phyloP scores from a whole-genome alignment of 1,284 basidiomycete genomes.

The Ustilago loliicola region DNA sequence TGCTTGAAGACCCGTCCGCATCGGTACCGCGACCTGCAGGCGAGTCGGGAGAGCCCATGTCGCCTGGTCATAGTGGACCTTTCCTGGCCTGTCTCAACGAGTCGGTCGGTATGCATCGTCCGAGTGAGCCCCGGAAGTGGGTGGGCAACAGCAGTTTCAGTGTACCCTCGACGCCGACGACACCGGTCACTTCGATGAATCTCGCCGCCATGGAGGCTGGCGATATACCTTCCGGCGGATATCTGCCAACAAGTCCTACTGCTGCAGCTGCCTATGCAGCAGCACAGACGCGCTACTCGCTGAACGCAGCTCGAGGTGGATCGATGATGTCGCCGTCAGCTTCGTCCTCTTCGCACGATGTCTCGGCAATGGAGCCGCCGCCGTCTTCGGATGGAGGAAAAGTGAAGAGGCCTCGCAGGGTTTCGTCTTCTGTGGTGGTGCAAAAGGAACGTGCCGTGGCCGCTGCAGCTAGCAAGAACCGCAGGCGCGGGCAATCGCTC shows the following conservation, averaged over 20 bases:
- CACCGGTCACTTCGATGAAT: slow-evolving; percentile 61
- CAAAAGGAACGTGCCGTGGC: slow-evolving; percentile 55
- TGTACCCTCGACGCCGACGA: slow-evolving; percentile 61
- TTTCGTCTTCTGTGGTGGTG: slow-evolving; percentile 60
- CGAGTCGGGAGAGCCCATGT: slow-evolving; percentile 40
- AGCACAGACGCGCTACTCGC: slow-evolving; percentile 57
- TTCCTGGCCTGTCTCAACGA: slow-evolving; percentile 66
- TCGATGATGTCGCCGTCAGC: slow-evolving; percentile 43
- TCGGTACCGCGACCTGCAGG: slow-evolving; percentile 31
- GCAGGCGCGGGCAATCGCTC: slow-evolving; percentile 60
- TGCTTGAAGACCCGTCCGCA: slow-evolving; percentile 54
- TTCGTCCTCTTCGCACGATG: slow-evolving; percentile 37
- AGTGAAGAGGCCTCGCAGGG: slow-evolving; percentile 62
- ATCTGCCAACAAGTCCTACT: slow-evolving; percentile 36
- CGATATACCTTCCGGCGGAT: slow-evolving; percentile 18
- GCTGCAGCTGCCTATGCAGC: slow-evolving; percentile 58
- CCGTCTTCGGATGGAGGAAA: slow-evolving; percentile 67
- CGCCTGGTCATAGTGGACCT: slow-evolving; percentile 59
- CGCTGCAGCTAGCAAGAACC: slow-evolving; percentile 49
- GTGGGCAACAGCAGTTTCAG: slow-evolving; percentile 43
- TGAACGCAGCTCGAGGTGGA: slow-evolving; percentile 27
- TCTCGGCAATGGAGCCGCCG: slow-evolving; percentile 44
- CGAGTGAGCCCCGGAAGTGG: slow-evolving; percentile 60
- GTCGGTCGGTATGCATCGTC: slow-evolving; percentile 62
- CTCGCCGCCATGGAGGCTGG: slow-evolving; percentile 38